Evolutionary conservation across 768 basidiomycete species (phyloP), one percentile per base, ranked within the genome.

Genomic region (Pleurotus ostreatus): DNA sequence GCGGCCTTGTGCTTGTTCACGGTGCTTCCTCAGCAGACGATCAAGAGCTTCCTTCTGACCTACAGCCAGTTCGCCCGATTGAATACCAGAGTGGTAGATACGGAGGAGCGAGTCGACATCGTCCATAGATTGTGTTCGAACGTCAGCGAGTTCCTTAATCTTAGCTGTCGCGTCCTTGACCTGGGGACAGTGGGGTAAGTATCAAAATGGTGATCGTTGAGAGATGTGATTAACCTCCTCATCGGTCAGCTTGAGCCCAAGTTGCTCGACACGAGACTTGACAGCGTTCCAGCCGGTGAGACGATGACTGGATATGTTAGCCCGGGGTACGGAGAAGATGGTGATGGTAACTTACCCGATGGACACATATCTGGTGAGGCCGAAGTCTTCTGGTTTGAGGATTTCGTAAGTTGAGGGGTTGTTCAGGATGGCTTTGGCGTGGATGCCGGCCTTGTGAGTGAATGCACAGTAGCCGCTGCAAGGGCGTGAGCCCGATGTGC

Each of bases 401-500:
- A 98, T 98, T 75, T 99, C 96, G 73, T 98, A 99, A 8, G 97
- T 99, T 66, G 90, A 92, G 1, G 97, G 97, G 81, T 99, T 99
- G 78, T 98, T 97, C 60, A 95, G 84, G 72, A 99, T 99, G 39
- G 97, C 97, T 82, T 99, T 99, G 76, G 97, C 97, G 73, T 99
- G 97, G 61, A 99, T 99, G 69, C 97, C 97, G 18, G 97, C 97
- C 87, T 99, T 98, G 86, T 98, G 97, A 23, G 97, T 99, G 79
- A 99, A 99, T 3, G 97, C 97, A 68, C 97, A 98, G 75, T 98
- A 99, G 13, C 97, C 97, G 55, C 95, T 98, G 3, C 60, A 55
- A 46, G 18, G 20, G 9, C 13, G 26, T 46, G 54, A 41, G 6
- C n/a, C 30, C 8, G 30, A 34, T 34, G 8, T 11, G 9, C 11